Evolutionary conservation across 2,329 filamentous ascomycete genomes (phyloP).

Genomic region (Epichloe coenophiala): DNA sequence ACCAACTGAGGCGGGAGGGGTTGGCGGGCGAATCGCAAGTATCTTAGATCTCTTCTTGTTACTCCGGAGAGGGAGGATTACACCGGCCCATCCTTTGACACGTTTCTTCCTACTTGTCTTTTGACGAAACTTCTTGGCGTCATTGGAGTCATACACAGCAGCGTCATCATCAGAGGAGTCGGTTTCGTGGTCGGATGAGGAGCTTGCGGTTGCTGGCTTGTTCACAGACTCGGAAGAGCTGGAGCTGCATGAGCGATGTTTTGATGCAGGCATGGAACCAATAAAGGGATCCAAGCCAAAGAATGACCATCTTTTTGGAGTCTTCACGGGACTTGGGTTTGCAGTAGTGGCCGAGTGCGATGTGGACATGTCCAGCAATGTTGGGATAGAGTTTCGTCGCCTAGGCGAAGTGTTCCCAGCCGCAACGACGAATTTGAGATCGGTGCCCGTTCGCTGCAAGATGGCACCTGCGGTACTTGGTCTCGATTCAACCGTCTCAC

Average conservation of each 20-base stretch:
- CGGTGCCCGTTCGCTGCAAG: constrained; percentile 32
- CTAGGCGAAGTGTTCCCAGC: constrained; percentile 23
- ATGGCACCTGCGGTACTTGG: constrained; percentile 63
- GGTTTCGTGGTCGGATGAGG: constrained; percentile 24
- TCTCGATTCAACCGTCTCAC: constrained; percentile 34
- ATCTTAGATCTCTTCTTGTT: constrained; percentile 28
- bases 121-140: constrained; percentile 18
- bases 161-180: constrained; percentile 14
- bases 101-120: constrained; percentile 43
- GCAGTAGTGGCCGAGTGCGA: constrained; percentile 20
- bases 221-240: constrained; percentile 28
- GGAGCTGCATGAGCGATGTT: constrained; percentile 32
- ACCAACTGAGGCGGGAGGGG: constrained; percentile 27
- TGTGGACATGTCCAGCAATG: constrained; percentile 31
- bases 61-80: constrained; percentile 49
- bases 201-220: constrained; percentile 15
- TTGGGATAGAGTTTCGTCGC: constrained; percentile 46
- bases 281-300: constrained; percentile 45
- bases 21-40: constrained; percentile 27
- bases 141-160: constrained; percentile 9
- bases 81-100: constrained; percentile 60
- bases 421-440: constrained; percentile 8
- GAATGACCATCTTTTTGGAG: constrained; percentile 46
- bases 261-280: constrained; percentile 31
- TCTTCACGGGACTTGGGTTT: constrained; percentile 35